Conservation (phyloP, 805 yeast genomes). For the Candida hungchunana region DNA sequence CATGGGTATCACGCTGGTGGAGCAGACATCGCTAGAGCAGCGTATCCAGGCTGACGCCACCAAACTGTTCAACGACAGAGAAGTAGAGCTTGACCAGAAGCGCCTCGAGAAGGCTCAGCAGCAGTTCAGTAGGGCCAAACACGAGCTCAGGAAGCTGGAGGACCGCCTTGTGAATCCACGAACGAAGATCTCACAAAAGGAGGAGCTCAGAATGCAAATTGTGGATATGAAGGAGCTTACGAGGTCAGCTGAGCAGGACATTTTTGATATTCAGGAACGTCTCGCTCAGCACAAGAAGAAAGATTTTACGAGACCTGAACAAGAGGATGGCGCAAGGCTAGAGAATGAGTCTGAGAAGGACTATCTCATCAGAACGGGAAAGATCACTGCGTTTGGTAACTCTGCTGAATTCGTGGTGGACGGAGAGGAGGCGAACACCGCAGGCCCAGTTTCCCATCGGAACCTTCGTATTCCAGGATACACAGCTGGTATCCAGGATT, state of each 20-base stretch:
- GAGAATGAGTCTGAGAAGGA: conserved; percentile 81
- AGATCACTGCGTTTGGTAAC: conserved; percentile 89
- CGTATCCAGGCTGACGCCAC: conserved; percentile 69
- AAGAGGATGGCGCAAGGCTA: conserved; percentile 28
- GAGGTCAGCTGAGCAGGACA: conserved; percentile 51
- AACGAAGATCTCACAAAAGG: conserved; percentile 63
- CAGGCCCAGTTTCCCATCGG: conserved; percentile 19
- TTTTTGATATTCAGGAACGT: conserved; percentile 54
- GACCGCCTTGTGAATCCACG: conserved; percentile 45
- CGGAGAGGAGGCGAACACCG: conserved; percentile 24
- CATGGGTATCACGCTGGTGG: conserved; percentile 56
- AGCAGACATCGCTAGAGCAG: conserved; percentile 76
- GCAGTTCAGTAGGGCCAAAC: conserved; percentile 39
- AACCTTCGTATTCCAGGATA: conserved; percentile 25
- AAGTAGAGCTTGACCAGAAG: conserved; percentile 67
- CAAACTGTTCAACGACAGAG: conserved; percentile 52
- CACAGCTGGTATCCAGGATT: conserved; percentile 6
- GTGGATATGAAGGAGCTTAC: conserved; percentile 48
- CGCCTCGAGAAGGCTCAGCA: conserved; percentile 65
- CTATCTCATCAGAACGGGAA: conserved; percentile 80
- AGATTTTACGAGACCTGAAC: no score
- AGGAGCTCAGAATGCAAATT: conserved; percentile 51
- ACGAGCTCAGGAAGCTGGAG: conserved; percentile 44
- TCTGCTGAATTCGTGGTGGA: conserved; percentile 48
- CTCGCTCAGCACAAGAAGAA: no score